A percentile compares a stretch with the other conserved stretches of the same genome.
phyloP scores from a whole-genome alignment of 371 early-diverging fungal species.

The Actinomortierella ambigua region DNA sequence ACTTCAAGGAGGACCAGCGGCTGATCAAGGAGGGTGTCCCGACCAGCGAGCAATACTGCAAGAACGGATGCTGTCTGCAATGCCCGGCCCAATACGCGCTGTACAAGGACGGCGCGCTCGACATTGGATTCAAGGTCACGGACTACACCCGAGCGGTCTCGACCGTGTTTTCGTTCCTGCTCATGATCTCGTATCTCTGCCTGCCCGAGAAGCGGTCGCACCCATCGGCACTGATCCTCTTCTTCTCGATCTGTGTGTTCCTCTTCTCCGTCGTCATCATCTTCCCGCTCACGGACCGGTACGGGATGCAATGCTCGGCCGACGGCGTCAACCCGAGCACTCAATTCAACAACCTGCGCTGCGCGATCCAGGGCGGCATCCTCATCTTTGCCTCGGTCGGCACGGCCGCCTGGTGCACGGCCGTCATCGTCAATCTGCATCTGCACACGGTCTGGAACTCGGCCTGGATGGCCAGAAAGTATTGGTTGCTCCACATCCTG shows the following conservation, averaged over 20 bases:
- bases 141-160: slow-evolving; percentile 59
- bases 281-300: slow-evolving; percentile 60
- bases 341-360: slow-evolving; percentile 63
- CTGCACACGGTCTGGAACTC: slow-evolving; percentile 72
- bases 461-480: slow-evolving; percentile 59
- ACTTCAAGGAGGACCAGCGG: slow-evolving; percentile 26
- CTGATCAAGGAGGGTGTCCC: slow-evolving; percentile 1
- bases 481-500: slow-evolving; percentile 53
- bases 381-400: slow-evolving; percentile 62
- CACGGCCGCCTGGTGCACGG: slow-evolving; percentile 64
- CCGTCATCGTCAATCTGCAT: slow-evolving; percentile 68
- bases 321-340: slow-evolving; percentile 51
- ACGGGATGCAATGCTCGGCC: slow-evolving; percentile 56
- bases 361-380: slow-evolving; percentile 67
- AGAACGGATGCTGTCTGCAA: slow-evolving; percentile 30
- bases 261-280: slow-evolving; percentile 58
- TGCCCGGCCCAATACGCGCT: slow-evolving; percentile 40
- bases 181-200: slow-evolving; percentile 61
- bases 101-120: slow-evolving; percentile 52
- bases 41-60: slow-evolving; percentile 19
- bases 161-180: slow-evolving; percentile 51
- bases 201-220: slow-evolving; percentile 69
- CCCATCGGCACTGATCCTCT: slow-evolving; percentile 68
- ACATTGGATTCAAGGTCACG: slow-evolving; percentile 54
- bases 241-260: slow-evolving; percentile 60